Base-by-base conservation (phyloP, 768 basidiomycete species). In the Trichaptum fuscoviolaceum region DNA sequence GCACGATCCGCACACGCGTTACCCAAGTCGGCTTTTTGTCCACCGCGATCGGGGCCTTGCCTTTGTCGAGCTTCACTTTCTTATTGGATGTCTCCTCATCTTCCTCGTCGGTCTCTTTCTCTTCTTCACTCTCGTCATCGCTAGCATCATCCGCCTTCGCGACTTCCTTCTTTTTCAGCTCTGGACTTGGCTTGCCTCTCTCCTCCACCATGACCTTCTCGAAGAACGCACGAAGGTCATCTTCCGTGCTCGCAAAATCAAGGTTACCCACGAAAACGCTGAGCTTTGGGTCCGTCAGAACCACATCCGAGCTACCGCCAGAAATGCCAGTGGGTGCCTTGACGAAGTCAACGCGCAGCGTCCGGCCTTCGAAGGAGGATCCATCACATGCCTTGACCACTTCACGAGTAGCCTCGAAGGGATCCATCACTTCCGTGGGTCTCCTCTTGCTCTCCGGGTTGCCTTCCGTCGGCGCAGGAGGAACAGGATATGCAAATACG, bases 201-300 rank as follows among this genome's bases (percentile, higher is more conserved):
- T 95, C 94, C 1, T 83, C 79, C 57, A 80, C 83, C 20, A 98
- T 76, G 35, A 94, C 73, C 5, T 82, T 84, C 76, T 99, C 96
- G 65, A 97, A 96, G 76, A 93, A 97, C 5, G 81, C 83, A 27
- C 97, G 78, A 58, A 99, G 73, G 73, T 95, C 93, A 73, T 96
- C 92, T 73, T 98, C 97, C 73, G 89, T 91, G 72, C 91, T 87
- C 42, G 88, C 91, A 75, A 97, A 97, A 73, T 97, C 95, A 67
- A 99, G 81, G 71, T 92, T 95, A 6, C 96, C 96, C 1, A 99
- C 89, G 72, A 98, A 99, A 26, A 98, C 73, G 17, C 90, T 92
- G 67, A 86, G 79, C 72, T 92, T 93, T 15, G 94, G 92, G 73
- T 98, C 91, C 0, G 81, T 78, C 18, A 78, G 80, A 5, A 75